Evolutionary conservation across 352 stramenopile genomes (phyloP).

Genomic region (Globisporangium perplexum): DNA sequence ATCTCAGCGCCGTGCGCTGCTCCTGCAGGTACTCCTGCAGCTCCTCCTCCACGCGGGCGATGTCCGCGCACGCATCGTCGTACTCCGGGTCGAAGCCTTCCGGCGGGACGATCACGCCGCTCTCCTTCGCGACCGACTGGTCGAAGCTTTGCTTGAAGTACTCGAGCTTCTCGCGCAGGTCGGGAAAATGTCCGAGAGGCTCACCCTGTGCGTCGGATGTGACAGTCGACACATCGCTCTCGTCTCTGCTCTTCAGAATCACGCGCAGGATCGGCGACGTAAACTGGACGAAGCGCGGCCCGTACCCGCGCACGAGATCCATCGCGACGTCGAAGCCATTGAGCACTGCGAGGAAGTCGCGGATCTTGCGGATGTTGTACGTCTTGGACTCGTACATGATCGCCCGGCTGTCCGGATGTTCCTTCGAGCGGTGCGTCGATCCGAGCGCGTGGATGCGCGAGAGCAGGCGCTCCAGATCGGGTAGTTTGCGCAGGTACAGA

Average conservation of each 20-base stretch:
- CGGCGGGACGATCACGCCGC: slow-evolving; percentile 90
- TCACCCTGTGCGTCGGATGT: not conserved
- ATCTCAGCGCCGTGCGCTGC: slow-evolving; percentile 68
- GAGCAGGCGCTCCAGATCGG: slow-evolving; percentile 96
- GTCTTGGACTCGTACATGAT: slow-evolving; percentile 97
- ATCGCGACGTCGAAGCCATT: slow-evolving; percentile 84
- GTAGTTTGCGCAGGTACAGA: slow-evolving; percentile 84
- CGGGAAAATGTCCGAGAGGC: slow-evolving; percentile 70
- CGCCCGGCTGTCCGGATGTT: slow-evolving; percentile 94
- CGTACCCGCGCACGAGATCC: slow-evolving; percentile 81
- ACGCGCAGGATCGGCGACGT: slow-evolving; percentile 46
- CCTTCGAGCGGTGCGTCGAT: slow-evolving; percentile 63
- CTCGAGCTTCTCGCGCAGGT: slow-evolving; percentile 89
- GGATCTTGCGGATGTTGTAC: slow-evolving; percentile 98
- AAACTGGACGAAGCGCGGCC: slow-evolving; percentile 54
- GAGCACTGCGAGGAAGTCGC: slow-evolving; percentile 88
- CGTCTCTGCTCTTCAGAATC: slow-evolving; percentile 34
- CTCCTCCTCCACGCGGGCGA: slow-evolving; percentile 82
- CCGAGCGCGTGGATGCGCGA: slow-evolving; percentile 96
- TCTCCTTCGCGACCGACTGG: slow-evolving; percentile 86
- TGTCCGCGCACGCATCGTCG: slow-evolving; percentile 87
- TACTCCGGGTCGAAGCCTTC: slow-evolving; percentile 94
- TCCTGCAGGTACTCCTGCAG: slow-evolving; percentile 90
- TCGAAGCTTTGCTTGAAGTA: slow-evolving; percentile 98
- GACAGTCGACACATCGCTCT: not conserved